Base-by-base conservation (phyloP, 2,329 filamentous ascomycete genomes). In the Gaeumannomyces tritici region DNA sequence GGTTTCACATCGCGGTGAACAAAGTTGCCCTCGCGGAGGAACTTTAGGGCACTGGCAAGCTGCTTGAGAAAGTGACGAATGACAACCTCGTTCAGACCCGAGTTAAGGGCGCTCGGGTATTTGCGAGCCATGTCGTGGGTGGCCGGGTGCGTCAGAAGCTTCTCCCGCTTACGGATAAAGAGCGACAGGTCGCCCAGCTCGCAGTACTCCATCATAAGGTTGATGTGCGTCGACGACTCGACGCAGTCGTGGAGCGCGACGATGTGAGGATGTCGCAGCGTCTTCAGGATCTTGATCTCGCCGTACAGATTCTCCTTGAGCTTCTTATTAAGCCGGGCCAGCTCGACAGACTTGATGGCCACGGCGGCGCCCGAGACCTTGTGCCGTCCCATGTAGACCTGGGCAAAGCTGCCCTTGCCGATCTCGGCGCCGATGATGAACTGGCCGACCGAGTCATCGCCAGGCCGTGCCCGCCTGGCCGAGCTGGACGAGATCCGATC, bases 151-250 rank as follows among this genome's bases (percentile, higher is more conserved):
- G 88, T 89, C 57, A 82, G 83, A 57, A 97, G 84, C 71, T 88
- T 90, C 64, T 93, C 87, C 64, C 93, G 86, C 77, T 95, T 96
- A 81, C 95, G 96, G 78, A 99, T 97, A 75, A 99, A 98, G 62
- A 93, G 82, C 13, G 95, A 96, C 63, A 99, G 78, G 72, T 99
- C 95, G 27, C 95, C 93, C 55, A 99, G 83, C 72, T 96, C 91
- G 77, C 95, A 98, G 76, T 96, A 98, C 77, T 99, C 95, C 93
- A 98, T 99, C 66, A 98, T 88, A 63, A 99, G 84, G 76, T 99
- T 95, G 76, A 98, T 97, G 71, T 96, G 90, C 27, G 88, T 88
- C 4, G 85, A 80, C 0, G 91, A 89, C 74, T 98, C 93, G 74
- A 93, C 84, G 78, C 93, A 97, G 76, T 96, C 91, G 79, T 97